Percentiles rank a stretch among this genome's conserved stretches.
These are phyloP conservation scores for Teratosphaeria pseudoeucalypti DNA, from an alignment of 2,329 filamentous ascomycete genomes.

Conservation along the genomic window DNA sequence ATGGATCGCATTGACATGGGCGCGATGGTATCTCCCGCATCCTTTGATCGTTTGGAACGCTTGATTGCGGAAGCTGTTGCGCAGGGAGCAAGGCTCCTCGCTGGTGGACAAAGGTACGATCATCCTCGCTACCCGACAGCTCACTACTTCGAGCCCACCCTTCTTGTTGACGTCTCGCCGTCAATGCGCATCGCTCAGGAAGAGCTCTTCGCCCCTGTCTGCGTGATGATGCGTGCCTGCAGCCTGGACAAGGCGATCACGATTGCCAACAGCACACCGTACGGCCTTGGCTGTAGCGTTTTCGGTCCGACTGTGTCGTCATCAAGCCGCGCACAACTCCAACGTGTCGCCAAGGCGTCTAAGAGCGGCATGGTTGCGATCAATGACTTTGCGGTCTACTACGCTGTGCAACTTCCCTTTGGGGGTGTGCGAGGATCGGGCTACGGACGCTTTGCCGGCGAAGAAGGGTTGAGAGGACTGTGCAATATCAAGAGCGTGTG, in stretches of 20 bases:
- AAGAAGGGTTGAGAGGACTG: conserved; percentile 72
- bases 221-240: conserved; percentile 67
- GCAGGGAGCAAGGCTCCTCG: conserved; percentile 69
- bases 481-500: conserved; percentile 86
- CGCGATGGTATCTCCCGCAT: conserved; percentile 72
- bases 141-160: conserved; percentile 86
- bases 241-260: conserved; percentile 56
- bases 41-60: conserved; percentile 64
- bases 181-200: conserved; percentile 79
- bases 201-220: conserved; percentile 88
- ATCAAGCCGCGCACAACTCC: conserved; percentile 48
- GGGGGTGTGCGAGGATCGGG: conserved; percentile 79
- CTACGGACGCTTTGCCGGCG: conserved; percentile 85
- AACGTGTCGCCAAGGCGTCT: conserved; percentile 55
- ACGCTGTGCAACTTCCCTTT: conserved; percentile 89
- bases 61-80: conserved; percentile 68
- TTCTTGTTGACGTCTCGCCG: conserved; percentile 79
- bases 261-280: conserved; percentile 74
- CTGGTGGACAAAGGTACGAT: conserved; percentile 59
- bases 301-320: conserved; percentile 50
- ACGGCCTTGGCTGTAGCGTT: conserved; percentile 79
- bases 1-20: conserved; percentile 59
- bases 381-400: conserved; percentile 91
- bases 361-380: conserved; percentile 84
- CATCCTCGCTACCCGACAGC: conserved; percentile 68